Base-by-base conservation (phyloP, 768 basidiomycete species). In the Auriscalpium orientale region DNA sequence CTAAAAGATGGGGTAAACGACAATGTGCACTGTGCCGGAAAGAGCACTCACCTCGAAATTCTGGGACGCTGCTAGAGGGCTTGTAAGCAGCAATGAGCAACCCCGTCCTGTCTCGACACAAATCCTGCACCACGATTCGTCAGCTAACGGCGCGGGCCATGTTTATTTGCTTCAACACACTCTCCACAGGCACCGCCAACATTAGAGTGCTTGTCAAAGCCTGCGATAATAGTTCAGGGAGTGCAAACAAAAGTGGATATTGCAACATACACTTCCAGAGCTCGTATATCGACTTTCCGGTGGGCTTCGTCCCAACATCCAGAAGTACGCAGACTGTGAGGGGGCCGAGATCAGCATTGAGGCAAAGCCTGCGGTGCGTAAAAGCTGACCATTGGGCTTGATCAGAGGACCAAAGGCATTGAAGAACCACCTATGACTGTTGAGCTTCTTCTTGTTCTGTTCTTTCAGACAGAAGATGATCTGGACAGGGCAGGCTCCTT, bases 131-230 rank as follows among this genome's bases (percentile, higher is more conserved):
- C 45, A 33, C 4, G 46, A 33, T 33, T 43, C 8, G 35, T 55
- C 13, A 47, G 61, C 51, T 4, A 40, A 22, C 35, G 53, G 18
- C 37, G 40, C 45, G 21, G 20, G 2, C 21, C 40, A 46, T 34
- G 36, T 45, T 20, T 28, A 28, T 50, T 28, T 36, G 55, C 79
- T 44, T 6, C 13, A 1, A 59, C 65, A 51, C 66, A 91, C 85
- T 98, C 95, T 74, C 95, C 95, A 69, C 95, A 98, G 49, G 95
- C 94, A 40, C 95, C 95, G 48, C 93, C 94, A 49, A 98, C 94
- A 58, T 84, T 83, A 21, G 81, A 74, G 57, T 92, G 87, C 64
- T 83, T 84, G 72, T 93, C 91, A 63, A 93, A 93, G 66, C 77
- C 76, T 73, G 48, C 28, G 4, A 28, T 28, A 28, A 4, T 5